Evolutionary conservation across 192 early-diverging fungal genomes (phyloP).

Genomic region (Mortierella claussenii): DNA sequence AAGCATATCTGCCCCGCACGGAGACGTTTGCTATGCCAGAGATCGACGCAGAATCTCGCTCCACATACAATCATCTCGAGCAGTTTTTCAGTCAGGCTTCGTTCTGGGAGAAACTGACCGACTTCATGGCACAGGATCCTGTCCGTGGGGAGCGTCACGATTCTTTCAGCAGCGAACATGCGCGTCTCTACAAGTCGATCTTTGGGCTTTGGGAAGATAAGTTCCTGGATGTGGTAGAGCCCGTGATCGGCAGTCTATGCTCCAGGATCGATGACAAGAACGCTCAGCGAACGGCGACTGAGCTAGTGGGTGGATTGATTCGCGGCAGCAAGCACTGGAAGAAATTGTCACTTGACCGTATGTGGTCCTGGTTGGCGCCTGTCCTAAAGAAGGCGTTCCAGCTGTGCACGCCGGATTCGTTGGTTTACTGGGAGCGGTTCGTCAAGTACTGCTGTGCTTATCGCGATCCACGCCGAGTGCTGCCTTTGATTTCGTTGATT

Average conservation of each 20-base stretch:
- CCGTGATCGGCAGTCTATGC: conserved; percentile 64
- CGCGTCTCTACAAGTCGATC: conserved; percentile 72
- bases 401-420: conserved; percentile 76
- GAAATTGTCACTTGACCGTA: conserved; percentile 34
- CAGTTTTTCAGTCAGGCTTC: conserved; percentile 59
- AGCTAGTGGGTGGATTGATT: conserved; percentile 82
- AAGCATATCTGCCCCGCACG: conserved; percentile 62
- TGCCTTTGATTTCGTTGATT: conserved; percentile 77
- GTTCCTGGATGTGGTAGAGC: conserved; percentile 64
- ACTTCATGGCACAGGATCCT: conserved; percentile 77
- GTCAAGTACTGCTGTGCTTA: conserved; percentile 68
- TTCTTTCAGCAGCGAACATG: conserved; percentile 68
- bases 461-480: conserved; percentile 85
- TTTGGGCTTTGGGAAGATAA: conserved; percentile 77
- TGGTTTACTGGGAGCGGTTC: conserved; percentile 80
- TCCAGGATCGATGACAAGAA: conserved; percentile 72
- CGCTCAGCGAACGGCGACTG: conserved; percentile 83
- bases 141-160: conserved; percentile 68
- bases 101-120: conserved; percentile 77
- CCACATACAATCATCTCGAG: conserved; percentile 65
- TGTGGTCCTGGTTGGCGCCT: conserved; percentile 82
- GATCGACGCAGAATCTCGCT: conserved; percentile 68
- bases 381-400: conserved; percentile 70
- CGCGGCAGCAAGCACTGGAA: conserved; percentile 93
- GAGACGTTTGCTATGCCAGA: conserved; percentile 53